Conservation (phyloP, 805 yeast genomes). For the Vanderwaltozyma tropicalis region DNA sequence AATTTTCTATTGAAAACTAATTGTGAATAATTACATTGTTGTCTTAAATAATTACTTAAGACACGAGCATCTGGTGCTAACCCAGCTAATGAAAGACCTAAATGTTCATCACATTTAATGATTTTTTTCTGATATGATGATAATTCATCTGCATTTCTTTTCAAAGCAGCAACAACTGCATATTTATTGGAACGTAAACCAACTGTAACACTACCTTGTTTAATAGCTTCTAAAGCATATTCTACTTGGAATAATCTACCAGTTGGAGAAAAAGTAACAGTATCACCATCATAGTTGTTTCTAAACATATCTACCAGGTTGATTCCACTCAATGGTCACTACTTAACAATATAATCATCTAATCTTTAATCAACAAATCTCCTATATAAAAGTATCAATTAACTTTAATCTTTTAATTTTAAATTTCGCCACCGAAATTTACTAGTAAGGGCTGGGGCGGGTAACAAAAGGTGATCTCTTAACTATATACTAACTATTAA, state of each 20-base stretch:
- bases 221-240: conserved; percentile 94
- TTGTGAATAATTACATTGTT: conserved; percentile 80
- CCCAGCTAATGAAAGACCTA: conserved; percentile 95
- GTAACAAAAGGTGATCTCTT: neutral
- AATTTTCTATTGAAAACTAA: conserved; percentile 81
- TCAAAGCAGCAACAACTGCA: conserved; percentile 87
- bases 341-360: too few relatives aligned
- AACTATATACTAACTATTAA: neutral
- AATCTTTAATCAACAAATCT: too few relatives aligned
- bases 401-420: neutral
- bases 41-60: conserved; percentile 76
- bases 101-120: conserved; percentile 81
- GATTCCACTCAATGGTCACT: too few relatives aligned
- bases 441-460: neutral
- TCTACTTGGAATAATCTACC: conserved; percentile 97
- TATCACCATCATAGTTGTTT: conserved; percentile 96
- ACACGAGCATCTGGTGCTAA: conserved; percentile 98
- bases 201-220: conserved; percentile 95
- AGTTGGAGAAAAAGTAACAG: conserved; percentile 96
- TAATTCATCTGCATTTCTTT: conserved; percentile 93
- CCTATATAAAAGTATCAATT: too few relatives aligned
- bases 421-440: neutral
- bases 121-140: conserved; percentile 95
- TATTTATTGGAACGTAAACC: conserved; percentile 80
- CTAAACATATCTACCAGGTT: conserved; percentile 84